Evolutionary conservation across 2,329 filamentous ascomycete species (phyloP).

Genomic region (Hymenoscyphus occultus): DNA sequence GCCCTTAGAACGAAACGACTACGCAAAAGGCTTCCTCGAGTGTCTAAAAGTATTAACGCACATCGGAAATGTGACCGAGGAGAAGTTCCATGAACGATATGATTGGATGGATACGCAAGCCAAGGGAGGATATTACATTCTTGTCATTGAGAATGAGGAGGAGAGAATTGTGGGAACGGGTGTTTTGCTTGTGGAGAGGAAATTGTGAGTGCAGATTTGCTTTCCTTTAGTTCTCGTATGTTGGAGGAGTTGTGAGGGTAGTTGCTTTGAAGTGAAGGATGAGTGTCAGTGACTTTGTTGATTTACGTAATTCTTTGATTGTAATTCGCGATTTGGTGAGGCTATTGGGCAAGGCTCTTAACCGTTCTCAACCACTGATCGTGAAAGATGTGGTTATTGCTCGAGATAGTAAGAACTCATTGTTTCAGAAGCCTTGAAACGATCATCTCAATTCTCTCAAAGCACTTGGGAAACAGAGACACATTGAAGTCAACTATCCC

Average conservation of each 20-base stretch:
- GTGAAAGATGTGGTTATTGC: too few relatives aligned
- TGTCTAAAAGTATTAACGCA: conserved; percentile 85
- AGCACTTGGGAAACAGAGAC: too few relatives aligned
- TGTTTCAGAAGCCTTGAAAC: too few relatives aligned
- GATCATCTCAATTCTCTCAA: too few relatives aligned
- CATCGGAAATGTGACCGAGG: conserved; percentile 77
- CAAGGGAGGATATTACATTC: conserved; percentile 73
- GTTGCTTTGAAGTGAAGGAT: background rate
- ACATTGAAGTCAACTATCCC: too few relatives aligned
- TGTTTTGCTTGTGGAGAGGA: conserved; percentile 85
- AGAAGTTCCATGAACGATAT: conserved; percentile 73
- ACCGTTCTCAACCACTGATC: too few relatives aligned
- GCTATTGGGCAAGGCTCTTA: too few relatives aligned
- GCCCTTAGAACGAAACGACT: conserved; percentile 67
- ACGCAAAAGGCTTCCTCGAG: conserved; percentile 76
- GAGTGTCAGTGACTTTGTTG: too few relatives aligned
- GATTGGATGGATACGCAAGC: conserved; percentile 47
- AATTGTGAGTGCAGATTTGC: conserved; percentile 62
- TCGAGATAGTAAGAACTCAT: too few relatives aligned
- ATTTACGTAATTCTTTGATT: too few relatives aligned
- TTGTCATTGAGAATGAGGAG: conserved; percentile 74
- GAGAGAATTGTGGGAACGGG: conserved; percentile 76
- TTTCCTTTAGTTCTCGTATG: background rate
- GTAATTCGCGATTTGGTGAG: too few relatives aligned
- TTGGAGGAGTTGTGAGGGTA: background rate